Conservation (phyloP, 2,329 filamentous ascomycete species). For the Penicillium sp. region DNA sequence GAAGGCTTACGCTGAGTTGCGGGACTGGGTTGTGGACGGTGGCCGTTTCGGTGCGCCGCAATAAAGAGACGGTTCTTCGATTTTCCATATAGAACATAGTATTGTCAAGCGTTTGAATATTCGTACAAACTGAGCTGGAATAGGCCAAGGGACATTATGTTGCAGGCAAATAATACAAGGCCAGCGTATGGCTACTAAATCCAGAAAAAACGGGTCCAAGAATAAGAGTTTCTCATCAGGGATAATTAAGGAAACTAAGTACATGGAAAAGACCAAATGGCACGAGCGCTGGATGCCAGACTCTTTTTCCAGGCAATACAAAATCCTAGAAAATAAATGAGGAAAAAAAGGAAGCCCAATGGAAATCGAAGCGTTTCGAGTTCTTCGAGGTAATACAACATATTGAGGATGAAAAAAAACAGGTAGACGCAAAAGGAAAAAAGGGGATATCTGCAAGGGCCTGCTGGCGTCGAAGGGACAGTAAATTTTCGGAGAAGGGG, state of each 20-base stretch:
- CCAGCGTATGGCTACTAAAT: not conserved
- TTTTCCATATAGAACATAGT: constrained; percentile 4
- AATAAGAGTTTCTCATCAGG: constrained; percentile 36
- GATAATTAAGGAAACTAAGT: constrained; percentile 45
- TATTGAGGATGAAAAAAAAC: constrained; percentile 29
- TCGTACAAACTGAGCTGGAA: not conserved
- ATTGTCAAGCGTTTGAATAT: constrained; percentile 4
- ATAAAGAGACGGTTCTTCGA: constrained; percentile 15
- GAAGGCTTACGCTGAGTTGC: constrained; percentile 61
- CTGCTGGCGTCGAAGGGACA: constrained; percentile 41
- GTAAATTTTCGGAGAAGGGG: constrained; percentile 33
- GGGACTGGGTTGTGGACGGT: constrained; percentile 56
- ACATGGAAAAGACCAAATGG: constrained; percentile 41
- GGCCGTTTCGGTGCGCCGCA: constrained; percentile 41
- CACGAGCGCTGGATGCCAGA: constrained; percentile 37
- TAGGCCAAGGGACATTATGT: constrained; percentile 1
- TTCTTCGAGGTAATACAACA: constrained; percentile 27
- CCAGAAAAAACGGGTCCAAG: constrained; percentile 12
- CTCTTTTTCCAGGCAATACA: constrained; percentile 37
- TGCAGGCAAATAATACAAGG: not conserved
- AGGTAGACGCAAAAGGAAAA: constrained; percentile 35
- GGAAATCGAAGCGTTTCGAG: constrained; percentile 21
- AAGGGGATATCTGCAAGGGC: constrained; percentile 49
- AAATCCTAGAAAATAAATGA: constrained; percentile 36
- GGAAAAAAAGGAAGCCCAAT: constrained; percentile 34